These are phyloP conservation scores for Rhizopogon salebrosus DNA, from an alignment of 768 basidiomycete genomes.

Conservation along the genomic window DNA sequence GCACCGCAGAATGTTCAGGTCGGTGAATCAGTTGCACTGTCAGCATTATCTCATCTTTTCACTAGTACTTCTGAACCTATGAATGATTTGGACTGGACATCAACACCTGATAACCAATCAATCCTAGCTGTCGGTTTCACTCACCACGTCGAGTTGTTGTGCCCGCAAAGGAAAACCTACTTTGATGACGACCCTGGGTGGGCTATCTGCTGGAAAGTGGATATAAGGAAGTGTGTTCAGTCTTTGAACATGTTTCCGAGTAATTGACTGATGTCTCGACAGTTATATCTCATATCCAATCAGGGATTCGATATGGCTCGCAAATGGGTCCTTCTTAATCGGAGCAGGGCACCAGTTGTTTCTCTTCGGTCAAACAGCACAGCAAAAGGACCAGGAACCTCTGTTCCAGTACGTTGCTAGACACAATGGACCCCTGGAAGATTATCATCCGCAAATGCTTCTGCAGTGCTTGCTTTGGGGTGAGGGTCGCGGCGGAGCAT, in stretches of 20 bases:
- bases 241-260: background rate
- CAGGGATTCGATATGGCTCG: constrained; percentile 87
- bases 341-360: constrained; percentile 82
- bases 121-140: constrained; percentile 87
- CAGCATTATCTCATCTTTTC: background rate
- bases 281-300: constrained; percentile 79
- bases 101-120: constrained; percentile 85
- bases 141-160: constrained; percentile 78
- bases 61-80: constrained; percentile 46
- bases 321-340: constrained; percentile 75
- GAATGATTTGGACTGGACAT: constrained; percentile 88
- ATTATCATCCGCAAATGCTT: constrained; percentile 92
- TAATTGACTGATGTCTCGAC: background rate
- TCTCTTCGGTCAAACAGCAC: constrained; percentile 56
- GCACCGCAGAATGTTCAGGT: constrained; percentile 61
- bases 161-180: constrained; percentile 89
- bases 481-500: constrained; percentile 28
- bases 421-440: constrained; percentile 80
- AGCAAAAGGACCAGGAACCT: constrained; percentile 13
- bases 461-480: constrained; percentile 92
- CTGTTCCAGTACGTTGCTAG: constrained; percentile 81
- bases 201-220: constrained; percentile 65
- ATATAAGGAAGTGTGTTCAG: constrained; percentile 57
- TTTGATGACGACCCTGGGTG: constrained; percentile 80
- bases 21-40: constrained; percentile 12